Percentiles rank a stretch among this genome's conserved stretches.
Evolutionary conservation across 1,284 basidiomycete genomes (phyloP).

Genomic region (Ganoderma resinaceum): DNA sequence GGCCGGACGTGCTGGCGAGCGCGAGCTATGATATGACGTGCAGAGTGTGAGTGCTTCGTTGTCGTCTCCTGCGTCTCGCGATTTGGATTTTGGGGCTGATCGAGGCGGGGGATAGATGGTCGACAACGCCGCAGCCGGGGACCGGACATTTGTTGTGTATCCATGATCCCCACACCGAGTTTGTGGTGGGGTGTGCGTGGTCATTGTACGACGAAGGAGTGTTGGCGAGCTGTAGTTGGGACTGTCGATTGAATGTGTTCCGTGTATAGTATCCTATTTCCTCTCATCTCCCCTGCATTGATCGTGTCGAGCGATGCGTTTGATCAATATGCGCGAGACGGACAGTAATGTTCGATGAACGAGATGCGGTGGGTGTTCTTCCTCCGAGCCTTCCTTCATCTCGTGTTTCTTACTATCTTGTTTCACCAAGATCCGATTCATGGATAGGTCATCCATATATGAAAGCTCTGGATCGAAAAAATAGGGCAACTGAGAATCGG

Average conservation of each 20-base stretch:
- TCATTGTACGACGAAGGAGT: constrained; percentile 86
- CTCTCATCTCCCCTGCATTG: neutral
- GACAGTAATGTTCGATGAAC: neutral
- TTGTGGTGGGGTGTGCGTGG: constrained; percentile 93
- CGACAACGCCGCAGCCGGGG: constrained; percentile 58
- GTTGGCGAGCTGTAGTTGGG: constrained; percentile 91
- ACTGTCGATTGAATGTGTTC: constrained; percentile 84
- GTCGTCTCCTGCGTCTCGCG: neutral
- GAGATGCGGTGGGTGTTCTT: neutral
- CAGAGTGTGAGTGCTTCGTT: constrained; percentile 71
- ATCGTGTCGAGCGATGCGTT: neutral
- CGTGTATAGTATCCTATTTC: constrained; percentile 47
- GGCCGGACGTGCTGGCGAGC: constrained; percentile 80
- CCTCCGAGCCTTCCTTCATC: neutral
- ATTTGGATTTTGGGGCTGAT: constrained; percentile 4
- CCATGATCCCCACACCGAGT: constrained; percentile 92
- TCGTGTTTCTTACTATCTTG: neutral
- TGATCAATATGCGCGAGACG: neutral
- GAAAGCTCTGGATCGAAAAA: neutral
- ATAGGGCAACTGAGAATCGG: too few species aligned
- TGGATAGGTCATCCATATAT: neutral
- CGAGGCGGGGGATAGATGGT: constrained; percentile 58
- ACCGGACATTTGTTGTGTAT: constrained; percentile 68
- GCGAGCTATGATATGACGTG: constrained; percentile 98
- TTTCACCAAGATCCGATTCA: neutral